These are phyloP conservation scores for Epithemia pelagica DNA, from an alignment of 108 stramenopile species.

Conservation along the genomic window DNA sequence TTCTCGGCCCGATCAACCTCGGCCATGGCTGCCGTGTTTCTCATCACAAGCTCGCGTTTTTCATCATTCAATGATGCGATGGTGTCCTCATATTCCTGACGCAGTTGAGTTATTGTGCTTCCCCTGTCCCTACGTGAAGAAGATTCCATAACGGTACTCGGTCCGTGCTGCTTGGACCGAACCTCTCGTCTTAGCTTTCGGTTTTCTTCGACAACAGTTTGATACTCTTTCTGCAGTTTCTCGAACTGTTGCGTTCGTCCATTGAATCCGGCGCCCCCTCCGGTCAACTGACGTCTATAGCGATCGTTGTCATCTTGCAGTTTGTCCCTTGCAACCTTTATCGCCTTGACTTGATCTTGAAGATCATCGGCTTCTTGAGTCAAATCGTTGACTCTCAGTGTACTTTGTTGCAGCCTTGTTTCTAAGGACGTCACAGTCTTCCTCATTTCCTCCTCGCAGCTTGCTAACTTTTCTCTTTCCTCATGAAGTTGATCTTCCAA, in stretches of 20 bases:
- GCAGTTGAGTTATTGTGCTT: constrained; percentile 40
- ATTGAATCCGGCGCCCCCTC: constrained; percentile 51
- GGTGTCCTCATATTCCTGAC: constrained; percentile 70
- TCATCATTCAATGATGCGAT: constrained; percentile 64
- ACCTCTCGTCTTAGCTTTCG: constrained; percentile 43
- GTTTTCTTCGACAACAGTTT: constrained; percentile 63
- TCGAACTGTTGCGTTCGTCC: constrained; percentile 54
- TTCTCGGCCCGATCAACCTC: constrained; percentile 71
- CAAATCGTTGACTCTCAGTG: constrained; percentile 33
- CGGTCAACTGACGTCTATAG: constrained; percentile 75
- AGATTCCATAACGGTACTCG: constrained; percentile 11
- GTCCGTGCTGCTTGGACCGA: not conserved
- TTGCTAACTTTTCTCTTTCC: constrained; percentile 35
- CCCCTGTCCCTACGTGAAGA: constrained; percentile 4
- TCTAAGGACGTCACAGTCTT: constrained; percentile 56
- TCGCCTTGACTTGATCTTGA: constrained; percentile 34
- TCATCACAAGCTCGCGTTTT: constrained; percentile 78
- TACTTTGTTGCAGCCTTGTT: constrained; percentile 49
- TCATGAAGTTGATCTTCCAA: constrained; percentile 30
- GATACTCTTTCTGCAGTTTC: constrained; percentile 63
- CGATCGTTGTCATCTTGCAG: constrained; percentile 71
- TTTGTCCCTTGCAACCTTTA: constrained; percentile 49
- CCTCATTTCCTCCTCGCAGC: constrained; percentile 32
- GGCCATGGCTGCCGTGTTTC: constrained; percentile 59
- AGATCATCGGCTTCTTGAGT: constrained; percentile 38